Percentiles rank a stretch among this genome's conserved stretches.
Evolutionary conservation across 75 land plant genomes (phyloP).

Genomic region (Gnetum montanum): DNA sequence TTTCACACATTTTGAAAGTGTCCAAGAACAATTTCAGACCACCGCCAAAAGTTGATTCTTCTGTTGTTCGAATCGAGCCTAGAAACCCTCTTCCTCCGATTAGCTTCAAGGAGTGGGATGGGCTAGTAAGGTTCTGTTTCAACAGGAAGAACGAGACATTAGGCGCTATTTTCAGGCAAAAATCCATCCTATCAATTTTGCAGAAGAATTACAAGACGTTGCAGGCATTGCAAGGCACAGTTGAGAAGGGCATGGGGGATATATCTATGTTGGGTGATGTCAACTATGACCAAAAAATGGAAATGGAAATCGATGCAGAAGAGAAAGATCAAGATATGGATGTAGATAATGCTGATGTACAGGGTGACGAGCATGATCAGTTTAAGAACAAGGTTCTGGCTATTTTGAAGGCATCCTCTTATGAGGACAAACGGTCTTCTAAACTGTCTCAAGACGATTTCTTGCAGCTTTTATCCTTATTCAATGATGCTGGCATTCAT

Average conservation of each 20-base stretch:
- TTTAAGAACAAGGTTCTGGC: slow-evolving; percentile 63
- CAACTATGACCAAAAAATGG: slow-evolving; percentile 30
- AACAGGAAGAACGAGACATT: slow-evolving; percentile 83
- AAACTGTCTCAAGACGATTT: slow-evolving; percentile 85
- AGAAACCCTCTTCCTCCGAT: slow-evolving; percentile 71
- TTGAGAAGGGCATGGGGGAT: slow-evolving; percentile 18
- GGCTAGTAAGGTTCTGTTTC: slow-evolving; percentile 75
- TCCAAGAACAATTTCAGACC: slow-evolving; percentile 93
- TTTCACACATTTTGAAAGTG: slow-evolving; percentile 84
- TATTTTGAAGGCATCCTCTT: slow-evolving; percentile 52
- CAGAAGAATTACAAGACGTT: slow-evolving; percentile 88
- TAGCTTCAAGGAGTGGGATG: slow-evolving; percentile 95
- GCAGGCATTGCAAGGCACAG: slow-evolving; percentile 43
- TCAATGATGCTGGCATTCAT: slow-evolving; percentile 86
- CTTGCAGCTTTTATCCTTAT: slow-evolving; percentile 59
- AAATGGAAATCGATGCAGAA: slow-evolving; percentile 27
- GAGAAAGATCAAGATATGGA: slow-evolving; percentile 43
- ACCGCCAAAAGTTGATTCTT: slow-evolving; percentile 98
- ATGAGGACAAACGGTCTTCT: slow-evolving; percentile 77
- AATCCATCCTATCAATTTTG: slow-evolving; percentile 48
- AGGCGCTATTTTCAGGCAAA: slow-evolving; percentile 77
- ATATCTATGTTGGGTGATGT: slow-evolving; percentile 28
- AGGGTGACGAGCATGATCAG: slow-evolving; percentile 18
- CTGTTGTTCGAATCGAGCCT: slow-evolving; percentile 93
- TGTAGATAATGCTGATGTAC: slow-evolving; percentile 27